Conservation (phyloP, 176 grass and related monocot species). For the Oryza officinalis region DNA sequence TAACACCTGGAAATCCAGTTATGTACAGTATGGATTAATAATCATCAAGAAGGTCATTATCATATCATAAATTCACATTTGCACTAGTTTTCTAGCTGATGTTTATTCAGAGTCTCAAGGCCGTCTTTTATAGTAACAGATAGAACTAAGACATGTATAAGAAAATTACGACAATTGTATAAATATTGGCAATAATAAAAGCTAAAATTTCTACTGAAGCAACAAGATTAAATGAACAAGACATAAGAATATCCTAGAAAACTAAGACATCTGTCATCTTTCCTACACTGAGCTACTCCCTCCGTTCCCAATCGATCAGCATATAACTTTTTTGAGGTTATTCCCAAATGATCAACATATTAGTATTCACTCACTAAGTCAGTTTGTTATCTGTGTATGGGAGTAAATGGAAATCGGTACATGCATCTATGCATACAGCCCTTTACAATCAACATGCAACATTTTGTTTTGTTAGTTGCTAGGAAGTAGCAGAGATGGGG, state of each 20-base stretch:
- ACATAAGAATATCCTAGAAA: slow-evolving; percentile 17
- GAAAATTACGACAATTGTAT: background rate
- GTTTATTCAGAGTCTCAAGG: slow-evolving; percentile 11
- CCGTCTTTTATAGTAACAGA: background rate
- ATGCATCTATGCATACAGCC: no score
- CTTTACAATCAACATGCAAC: no score
- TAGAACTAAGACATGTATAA: background rate
- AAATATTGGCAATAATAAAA: background rate
- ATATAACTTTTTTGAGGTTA: no score
- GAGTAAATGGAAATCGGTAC: no score
- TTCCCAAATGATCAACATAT: no score
- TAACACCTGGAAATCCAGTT: background rate
- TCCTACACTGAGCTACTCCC: background rate
- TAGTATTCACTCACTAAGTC: no score
- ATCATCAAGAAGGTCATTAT: background rate
- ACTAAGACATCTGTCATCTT: background rate
- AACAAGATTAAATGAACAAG: background rate
- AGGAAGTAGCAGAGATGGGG: no score
- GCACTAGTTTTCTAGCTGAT: background rate
- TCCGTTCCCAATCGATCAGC: no score
- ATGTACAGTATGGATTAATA: background rate
- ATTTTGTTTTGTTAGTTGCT: no score
- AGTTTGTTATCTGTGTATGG: no score
- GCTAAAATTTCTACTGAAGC: background rate
- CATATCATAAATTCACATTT: background rate